Conservation (phyloP, 768 basidiomycete species). For the Strobilomyces dryophilus region DNA sequence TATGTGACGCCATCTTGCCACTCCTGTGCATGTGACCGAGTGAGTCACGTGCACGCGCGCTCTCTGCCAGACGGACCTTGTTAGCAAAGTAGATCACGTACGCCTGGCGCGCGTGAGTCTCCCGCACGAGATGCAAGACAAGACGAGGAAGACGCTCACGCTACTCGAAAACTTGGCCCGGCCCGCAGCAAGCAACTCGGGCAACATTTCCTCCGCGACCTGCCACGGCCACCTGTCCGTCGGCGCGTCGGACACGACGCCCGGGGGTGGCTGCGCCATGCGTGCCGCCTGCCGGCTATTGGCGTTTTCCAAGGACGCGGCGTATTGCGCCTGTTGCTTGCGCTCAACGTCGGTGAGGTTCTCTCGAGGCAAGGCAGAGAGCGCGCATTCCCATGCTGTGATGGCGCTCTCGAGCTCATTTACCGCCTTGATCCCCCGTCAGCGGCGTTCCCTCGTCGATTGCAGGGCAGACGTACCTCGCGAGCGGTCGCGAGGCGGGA, state of each 20-base stretch:
- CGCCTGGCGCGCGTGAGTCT: background rate
- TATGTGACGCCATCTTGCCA: background rate
- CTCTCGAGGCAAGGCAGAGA: background rate
- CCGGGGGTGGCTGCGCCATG: background rate
- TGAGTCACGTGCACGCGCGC: background rate
- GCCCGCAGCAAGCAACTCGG: background rate
- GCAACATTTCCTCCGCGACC: conserved; percentile 1
- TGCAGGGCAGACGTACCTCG: background rate
- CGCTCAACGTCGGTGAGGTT: background rate
- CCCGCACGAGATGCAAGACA: too few species aligned
- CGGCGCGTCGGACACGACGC: background rate
- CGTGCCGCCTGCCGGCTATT: background rate
- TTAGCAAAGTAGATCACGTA: conserved; percentile 1
- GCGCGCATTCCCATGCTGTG: background rate
- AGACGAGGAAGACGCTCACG: background rate
- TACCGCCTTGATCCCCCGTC: background rate
- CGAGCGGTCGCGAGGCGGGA: conserved; percentile 2
- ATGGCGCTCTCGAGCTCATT: background rate
- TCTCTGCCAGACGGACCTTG: background rate
- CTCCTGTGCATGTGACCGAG: background rate
- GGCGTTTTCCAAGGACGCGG: background rate
- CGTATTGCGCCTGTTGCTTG: background rate
- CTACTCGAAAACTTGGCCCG: background rate
- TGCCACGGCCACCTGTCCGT: background rate
- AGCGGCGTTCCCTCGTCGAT: background rate